Evolutionary conservation across 2,329 filamentous ascomycete genomes (phyloP), one percentile per base, ranked within the genome.

Genomic region (Apiospora arundinis): DNA sequence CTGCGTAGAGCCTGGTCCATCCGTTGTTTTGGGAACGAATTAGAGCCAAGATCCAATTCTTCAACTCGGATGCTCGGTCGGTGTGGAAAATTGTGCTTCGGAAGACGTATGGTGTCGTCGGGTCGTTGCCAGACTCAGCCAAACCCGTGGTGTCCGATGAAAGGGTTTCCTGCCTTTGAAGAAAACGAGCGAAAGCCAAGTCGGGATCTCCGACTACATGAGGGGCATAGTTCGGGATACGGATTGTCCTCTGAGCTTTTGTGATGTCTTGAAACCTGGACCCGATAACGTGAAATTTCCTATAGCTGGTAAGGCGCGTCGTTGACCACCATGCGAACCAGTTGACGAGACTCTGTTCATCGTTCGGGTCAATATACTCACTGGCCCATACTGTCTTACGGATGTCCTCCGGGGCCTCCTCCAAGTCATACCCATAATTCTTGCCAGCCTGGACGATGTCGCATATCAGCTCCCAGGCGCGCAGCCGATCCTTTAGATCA

Each of bases 311-410:
- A 46, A 89, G 76, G 42, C 85, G 84, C 70, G 78, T 72, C 44
- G 83, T 80, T 0, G 88, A 82, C 90, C 89, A 92, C 78, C 83
- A 87, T 1, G 87, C 88, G 77, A 91, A 92, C 86, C 88, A 91
- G 73, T 90, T 89, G 12, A 91, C 84, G 40, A 92, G 80, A 71
- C 86, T 90, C 75, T 90, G 87, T 76, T 92, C 90, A 72, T 92
- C 89, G 70, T 88, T 87, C 0, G 84, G 82, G 70, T 90, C 85
- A 65, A 92, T 87, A 1, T 74, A 78, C 4, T 81, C 75, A 18
- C 85, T 84, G 0, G 86, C 86, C 76, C 84, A 85, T 1, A 87
- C 76, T 7, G 91, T 75, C 65, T 77, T 80, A 7, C 76, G 74
- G 37, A 79, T 72, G 3, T 76, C 76, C 4, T 83, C 80, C 28